Base-by-base conservation (phyloP, 768 basidiomycete genomes). In the Tubosaeta sp. region DNA sequence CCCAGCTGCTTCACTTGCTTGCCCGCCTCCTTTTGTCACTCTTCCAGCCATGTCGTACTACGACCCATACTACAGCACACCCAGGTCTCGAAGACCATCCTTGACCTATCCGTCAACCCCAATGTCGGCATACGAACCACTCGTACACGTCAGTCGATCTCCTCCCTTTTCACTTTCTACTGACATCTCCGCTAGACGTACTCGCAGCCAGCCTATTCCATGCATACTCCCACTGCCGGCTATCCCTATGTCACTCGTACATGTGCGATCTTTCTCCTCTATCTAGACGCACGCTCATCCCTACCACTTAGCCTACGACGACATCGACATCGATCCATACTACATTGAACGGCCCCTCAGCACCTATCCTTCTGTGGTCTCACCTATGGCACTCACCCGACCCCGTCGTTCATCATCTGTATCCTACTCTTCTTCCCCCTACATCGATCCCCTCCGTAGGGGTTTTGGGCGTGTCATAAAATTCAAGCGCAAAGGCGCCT, bases 401-500 rank as follows among this genome's bases (percentile, higher is more conserved):
- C 58, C 51, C n/a, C 65, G 65, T 48, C 59, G 78, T 69, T 55
- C 74, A 70, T 60, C 73, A 60, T 70, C 69, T 30, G 47, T 77
- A 44, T 72, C 77, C 25, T 69, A 74, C 29, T 49, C 67, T 12
- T 69, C 73, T 22, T 63, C 69, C 30, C 59, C 70, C 9, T 70
- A 69, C 56, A 34, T 60, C 31, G 75, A 81, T 50, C 61, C 69
- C n/a, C 79, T 76, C 62, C 76, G 75, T 19, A 72, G 74, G 22
- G 71, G 76, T 13, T 77, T 75, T 57, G 71, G 77, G 24, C 69
- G 76, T 35, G 71, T 80, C 48, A 72, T 89, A 52, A 87, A 84
- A 64, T 89, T 89, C 71, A 86, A 84, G 68, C 80, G 82, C 64
- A 87, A 84, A 71, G 84, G 83, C 11, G 73, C 81, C 12, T 79